Base-by-base conservation (phyloP, 768 basidiomycete species). In the Leccinellum rugosiceps region DNA sequence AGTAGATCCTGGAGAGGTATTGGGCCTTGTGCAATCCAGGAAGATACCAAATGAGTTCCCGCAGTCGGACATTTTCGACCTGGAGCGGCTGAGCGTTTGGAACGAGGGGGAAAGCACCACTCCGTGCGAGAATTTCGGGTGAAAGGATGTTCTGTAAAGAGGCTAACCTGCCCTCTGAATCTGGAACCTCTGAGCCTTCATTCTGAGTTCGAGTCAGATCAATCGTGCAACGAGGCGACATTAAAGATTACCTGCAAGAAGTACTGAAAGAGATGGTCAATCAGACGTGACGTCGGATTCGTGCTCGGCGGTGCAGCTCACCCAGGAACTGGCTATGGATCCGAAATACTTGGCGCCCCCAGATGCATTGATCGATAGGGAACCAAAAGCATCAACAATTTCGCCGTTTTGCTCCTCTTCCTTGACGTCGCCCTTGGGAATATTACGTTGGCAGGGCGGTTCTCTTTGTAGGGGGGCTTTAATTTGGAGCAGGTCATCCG, bases 381-480 rank as follows among this genome's bases (percentile, higher is more conserved):
- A 87, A 19, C 90, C 90, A 68, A 90, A 90, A 10, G 90, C 88
- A 68, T 90, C 88, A 5, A 90, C 82, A 46, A 90, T 78, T 63
- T 91, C 88, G 8, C 81, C 80, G 55, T 82, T 80, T 57, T 72
- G 74, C 55, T 86, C 85, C 60, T 87, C 86, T 65, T 88, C 86
- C 57, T 87, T 87, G 47, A 78, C 62, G 11, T 74, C 63, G 23
- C 66, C 70, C 43, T 65, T 59, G 26, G 66, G 60, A 17, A 72
- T 43, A 44, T 79, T 81, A 53, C 80, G 75, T 44, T 72, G 72
- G 28, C 70, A 63, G 15, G 74, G 74, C n/a, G 74, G 75, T 59
- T 91, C 89, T 38, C 89, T 75, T 60, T 92, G 88, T 1, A 91
- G 71, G 4, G 90, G 90, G 0, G 86, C 86, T 63, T 92, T 92